Evolutionary conservation across 2,329 filamentous ascomycete species (phyloP).

Genomic region (Talaromyces sp.): DNA sequence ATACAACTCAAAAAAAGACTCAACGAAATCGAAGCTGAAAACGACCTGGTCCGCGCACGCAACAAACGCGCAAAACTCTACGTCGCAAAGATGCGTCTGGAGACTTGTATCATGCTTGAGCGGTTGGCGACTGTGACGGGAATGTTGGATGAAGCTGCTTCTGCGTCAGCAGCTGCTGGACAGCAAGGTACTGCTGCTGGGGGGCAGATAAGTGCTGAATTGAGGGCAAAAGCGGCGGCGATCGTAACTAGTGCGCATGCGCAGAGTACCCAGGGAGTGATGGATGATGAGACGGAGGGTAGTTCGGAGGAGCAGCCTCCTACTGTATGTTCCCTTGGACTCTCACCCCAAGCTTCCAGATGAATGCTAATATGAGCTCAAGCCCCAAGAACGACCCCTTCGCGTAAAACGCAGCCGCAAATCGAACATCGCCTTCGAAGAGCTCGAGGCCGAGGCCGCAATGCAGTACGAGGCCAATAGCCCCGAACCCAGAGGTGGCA

Average conservation of each 20-base stretch:
- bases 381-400: conserved; percentile 49
- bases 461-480: conserved; percentile 16
- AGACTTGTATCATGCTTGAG: conserved; percentile 44
- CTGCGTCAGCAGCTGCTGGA: conserved; percentile 10
- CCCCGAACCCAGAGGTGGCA: conserved; percentile 1
- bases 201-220: conserved; percentile 14
- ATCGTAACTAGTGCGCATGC: conserved; percentile 11
- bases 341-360: background rate
- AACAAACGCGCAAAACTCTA: conserved; percentile 77
- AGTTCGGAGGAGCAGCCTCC: conserved; percentile 45
- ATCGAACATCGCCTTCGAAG: conserved; percentile 29
- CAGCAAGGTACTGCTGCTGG: conserved; percentile 13
- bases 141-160: conserved; percentile 39
- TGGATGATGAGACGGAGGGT: conserved; percentile 44
- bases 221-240: conserved; percentile 17
- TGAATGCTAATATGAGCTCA: background rate
- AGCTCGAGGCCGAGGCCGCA: conserved; percentile 21
- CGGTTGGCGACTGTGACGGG: conserved; percentile 40
- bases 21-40: conserved; percentile 86
- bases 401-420: conserved; percentile 44
- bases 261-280: conserved; percentile 21
- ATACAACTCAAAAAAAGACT: conserved; percentile 89
- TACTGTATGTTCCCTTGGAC: conserved; percentile 32
- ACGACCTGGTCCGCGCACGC: conserved; percentile 76
- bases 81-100: conserved; percentile 83